Conservation (phyloP, 1,284 basidiomycete genomes). For the Puccinia sorghi region DNA sequence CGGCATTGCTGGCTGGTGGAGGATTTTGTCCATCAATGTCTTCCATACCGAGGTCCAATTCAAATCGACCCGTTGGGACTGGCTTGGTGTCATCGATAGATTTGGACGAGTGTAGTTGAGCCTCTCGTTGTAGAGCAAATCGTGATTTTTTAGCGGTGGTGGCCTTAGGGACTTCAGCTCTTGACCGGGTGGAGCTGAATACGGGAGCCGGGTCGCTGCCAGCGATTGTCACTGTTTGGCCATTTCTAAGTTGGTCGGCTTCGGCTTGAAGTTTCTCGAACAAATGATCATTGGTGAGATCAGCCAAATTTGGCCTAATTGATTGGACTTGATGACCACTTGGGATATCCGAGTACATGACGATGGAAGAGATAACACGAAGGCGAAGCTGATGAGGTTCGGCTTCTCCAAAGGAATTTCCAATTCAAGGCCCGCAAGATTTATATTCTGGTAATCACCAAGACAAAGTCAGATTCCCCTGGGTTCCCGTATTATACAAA, state of each 20-base stretch:
- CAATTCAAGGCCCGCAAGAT: too few species aligned
- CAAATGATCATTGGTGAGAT: constrained; percentile 38
- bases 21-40: neutral
- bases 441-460: too few species aligned
- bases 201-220: neutral
- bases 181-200: neutral
- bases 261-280: constrained; percentile 28
- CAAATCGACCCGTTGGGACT: constrained; percentile 35
- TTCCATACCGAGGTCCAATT: constrained; percentile 22
- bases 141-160: constrained; percentile 21
- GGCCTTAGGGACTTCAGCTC: neutral
- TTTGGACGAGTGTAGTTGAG: constrained; percentile 6
- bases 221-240: neutral
- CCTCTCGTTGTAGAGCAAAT: constrained; percentile 38
- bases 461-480: too few species aligned
- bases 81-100: neutral
- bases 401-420: too few species aligned
- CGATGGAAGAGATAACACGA: too few species aligned
- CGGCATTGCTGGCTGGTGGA: neutral
- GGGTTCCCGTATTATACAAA: too few species aligned
- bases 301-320: constrained; percentile 35
- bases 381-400: too few species aligned
- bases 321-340: constrained; percentile 10
- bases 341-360: neutral
- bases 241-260: constrained; percentile 26